phyloP scores from a whole-genome alignment of 2,329 filamentous ascomycete genomes.

The Lecanosticta acicola region DNA sequence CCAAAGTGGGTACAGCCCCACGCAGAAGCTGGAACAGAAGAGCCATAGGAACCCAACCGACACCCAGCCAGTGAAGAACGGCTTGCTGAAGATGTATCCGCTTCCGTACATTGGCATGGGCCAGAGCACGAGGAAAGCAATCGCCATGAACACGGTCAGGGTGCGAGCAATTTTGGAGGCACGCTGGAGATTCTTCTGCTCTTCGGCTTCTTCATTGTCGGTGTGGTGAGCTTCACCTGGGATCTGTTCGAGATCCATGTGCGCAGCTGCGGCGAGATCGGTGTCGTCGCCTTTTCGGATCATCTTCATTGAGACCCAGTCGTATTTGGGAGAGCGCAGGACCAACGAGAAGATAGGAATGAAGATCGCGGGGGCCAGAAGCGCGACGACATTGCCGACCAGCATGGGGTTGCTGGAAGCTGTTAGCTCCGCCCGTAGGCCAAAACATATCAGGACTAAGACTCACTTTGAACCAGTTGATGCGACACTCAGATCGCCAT shows the following conservation, averaged over 20 bases:
- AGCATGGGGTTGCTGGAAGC: slow-evolving; percentile 63
- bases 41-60: slow-evolving; percentile 45
- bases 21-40: slow-evolving; percentile 35
- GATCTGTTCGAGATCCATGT: slow-evolving; percentile 61
- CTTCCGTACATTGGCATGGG: slow-evolving; percentile 46
- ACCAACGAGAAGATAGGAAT: slow-evolving; percentile 68
- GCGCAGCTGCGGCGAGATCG: slow-evolving; percentile 58
- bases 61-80: slow-evolving; percentile 45
- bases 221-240: slow-evolving; percentile 44
- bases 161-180: slow-evolving; percentile 37
- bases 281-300: slow-evolving; percentile 76
- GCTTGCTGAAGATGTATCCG: slow-evolving; percentile 44
- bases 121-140: slow-evolving; percentile 46
- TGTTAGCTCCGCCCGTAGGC: too few species aligned
- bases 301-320: slow-evolving; percentile 75
- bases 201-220: slow-evolving; percentile 38
- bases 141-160: slow-evolving; percentile 41
- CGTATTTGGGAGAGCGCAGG: slow-evolving; percentile 70
- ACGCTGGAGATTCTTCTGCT: slow-evolving; percentile 41
- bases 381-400: slow-evolving; percentile 75
- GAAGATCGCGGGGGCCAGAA: slow-evolving; percentile 70
- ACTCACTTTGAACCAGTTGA: slow-evolving; percentile 68
- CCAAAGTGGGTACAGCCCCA: slow-evolving; percentile 8
- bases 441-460: too few species aligned
- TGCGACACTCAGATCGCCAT: slow-evolving; percentile 61